Evolutionary conservation across 2,329 filamentous ascomycete genomes (phyloP).

Genomic region (Corynespora cassiicola): DNA sequence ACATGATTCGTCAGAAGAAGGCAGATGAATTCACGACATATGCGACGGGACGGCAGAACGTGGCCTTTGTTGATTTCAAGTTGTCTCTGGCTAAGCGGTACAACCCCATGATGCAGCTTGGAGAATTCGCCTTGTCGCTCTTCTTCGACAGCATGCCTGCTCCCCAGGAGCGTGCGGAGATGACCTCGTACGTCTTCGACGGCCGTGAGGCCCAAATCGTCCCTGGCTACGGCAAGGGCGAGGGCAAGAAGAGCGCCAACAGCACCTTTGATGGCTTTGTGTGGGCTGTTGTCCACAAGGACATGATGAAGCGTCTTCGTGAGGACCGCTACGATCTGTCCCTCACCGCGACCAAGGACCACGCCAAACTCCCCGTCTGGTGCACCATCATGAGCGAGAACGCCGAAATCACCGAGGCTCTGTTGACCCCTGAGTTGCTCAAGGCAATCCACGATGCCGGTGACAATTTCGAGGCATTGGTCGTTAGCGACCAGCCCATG

Average conservation of each 20-base stretch:
- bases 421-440: slow-evolving; percentile 88
- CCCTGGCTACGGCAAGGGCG: slow-evolving; percentile 66
- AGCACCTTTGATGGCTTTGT: slow-evolving; percentile 87
- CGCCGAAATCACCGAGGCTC: slow-evolving; percentile 86
- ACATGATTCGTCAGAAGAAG: slow-evolving; percentile 82
- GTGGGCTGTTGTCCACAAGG: slow-evolving; percentile 95
- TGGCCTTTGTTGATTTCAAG: slow-evolving; percentile 88
- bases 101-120: slow-evolving; percentile 74
- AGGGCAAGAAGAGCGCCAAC: slow-evolving; percentile 64
- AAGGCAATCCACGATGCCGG: slow-evolving; percentile 80
- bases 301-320: slow-evolving; percentile 85
- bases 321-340: slow-evolving; percentile 95
- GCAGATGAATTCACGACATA: slow-evolving; percentile 87
- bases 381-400: slow-evolving; percentile 95
- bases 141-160: slow-evolving; percentile 78
- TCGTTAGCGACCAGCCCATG: slow-evolving; percentile 86
- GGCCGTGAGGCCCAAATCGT: slow-evolving; percentile 85
- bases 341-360: slow-evolving; percentile 91
- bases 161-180: slow-evolving; percentile 76
- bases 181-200: slow-evolving; percentile 86
- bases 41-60: slow-evolving; percentile 88
- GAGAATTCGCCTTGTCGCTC: slow-evolving; percentile 74
- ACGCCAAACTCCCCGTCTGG: slow-evolving; percentile 87
- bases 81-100: slow-evolving; percentile 83
- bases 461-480: slow-evolving; percentile 77